Base-by-base conservation (phyloP, 441 rosid species). In the Populus tomentosa region DNA sequence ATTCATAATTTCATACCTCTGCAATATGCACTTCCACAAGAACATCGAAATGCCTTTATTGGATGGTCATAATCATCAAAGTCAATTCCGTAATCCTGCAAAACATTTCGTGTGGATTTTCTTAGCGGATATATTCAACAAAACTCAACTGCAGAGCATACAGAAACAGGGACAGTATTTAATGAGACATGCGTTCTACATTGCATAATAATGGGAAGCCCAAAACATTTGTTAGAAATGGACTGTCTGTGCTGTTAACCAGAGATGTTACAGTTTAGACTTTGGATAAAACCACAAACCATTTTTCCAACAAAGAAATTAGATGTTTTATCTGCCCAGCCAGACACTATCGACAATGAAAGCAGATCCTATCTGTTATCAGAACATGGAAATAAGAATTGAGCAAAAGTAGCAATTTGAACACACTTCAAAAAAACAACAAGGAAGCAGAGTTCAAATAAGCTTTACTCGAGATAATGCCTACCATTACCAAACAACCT, bases 71-170 rank as follows among this genome's bases (percentile, higher is more conserved):
- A 72, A 82, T 93, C 99, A 46, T 65, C 71, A 68, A 93, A 95
- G 85, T 93, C 97, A 73, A 95, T 88, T 73, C 94, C 92, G 77
- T 92, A 93, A 82, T 95, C 98, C 99, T 95, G 92, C 79, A 38
- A 69, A 53, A 53, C 62, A 77, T 70, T 68, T 40, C 59, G 75
- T 35, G 69, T 35, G 77, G 33, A 63, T 76, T 65, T 61, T 53
- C 36, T 9, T 26, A 21, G 35, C 53, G 23, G 67, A 59, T 33
- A 28, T 42, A 20, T 16, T 75, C 33, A 10, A 10, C 50, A 40
- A 40, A 40, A 11, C 42, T 23, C 40, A 72, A 46, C 20, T 14
- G 7, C 56, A 46, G 20, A 46, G 20, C 56, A 4, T 35, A 1
- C 18, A 1, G 30, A 24, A n/a, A 28, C 68, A 10, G 30, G 5